Conservation (phyloP, 306 rosid species). For the Pterocarpus macrocarpus region DNA sequence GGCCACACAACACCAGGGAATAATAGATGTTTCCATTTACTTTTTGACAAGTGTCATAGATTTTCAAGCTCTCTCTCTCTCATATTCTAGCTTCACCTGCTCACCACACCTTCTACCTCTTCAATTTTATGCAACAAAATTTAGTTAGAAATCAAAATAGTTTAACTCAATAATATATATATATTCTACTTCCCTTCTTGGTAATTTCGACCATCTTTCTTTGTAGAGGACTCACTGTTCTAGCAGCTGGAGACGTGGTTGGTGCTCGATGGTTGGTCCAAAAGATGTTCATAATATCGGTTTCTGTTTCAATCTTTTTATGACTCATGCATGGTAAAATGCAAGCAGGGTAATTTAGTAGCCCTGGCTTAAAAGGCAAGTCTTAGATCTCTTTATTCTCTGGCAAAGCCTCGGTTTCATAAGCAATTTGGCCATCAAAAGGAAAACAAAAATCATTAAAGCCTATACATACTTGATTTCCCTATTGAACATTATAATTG, state of each 20-base stretch:
- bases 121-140: not conserved
- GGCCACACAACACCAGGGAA: conserved; percentile 42
- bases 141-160: not conserved
- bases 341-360: conserved; percentile 27
- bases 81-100: not conserved
- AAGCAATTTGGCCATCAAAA: conserved; percentile 61
- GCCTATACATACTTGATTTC: conserved; percentile 56
- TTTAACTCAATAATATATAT: too few relatives aligned
- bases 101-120: not conserved
- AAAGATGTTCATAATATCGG: conserved; percentile 34
- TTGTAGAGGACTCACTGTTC: not conserved
- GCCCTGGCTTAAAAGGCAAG: conserved; percentile 55
- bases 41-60: conserved; percentile 44
- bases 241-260: conserved; percentile 46
- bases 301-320: conserved; percentile 18
- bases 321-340: conserved; percentile 45
- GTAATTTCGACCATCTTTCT: not conserved
- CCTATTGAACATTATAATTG: conserved; percentile 57
- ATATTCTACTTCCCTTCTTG: too few relatives aligned
- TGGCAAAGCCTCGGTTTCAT: conserved; percentile 59
- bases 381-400: conserved; percentile 44
- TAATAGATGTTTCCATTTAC: conserved; percentile 49
- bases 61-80: conserved; percentile 39
- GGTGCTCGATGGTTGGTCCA: conserved; percentile 54
- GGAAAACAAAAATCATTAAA: conserved; percentile 62